Base-by-base conservation (phyloP, 176 grass and related monocot genomes). In the Hordeum marinum region DNA sequence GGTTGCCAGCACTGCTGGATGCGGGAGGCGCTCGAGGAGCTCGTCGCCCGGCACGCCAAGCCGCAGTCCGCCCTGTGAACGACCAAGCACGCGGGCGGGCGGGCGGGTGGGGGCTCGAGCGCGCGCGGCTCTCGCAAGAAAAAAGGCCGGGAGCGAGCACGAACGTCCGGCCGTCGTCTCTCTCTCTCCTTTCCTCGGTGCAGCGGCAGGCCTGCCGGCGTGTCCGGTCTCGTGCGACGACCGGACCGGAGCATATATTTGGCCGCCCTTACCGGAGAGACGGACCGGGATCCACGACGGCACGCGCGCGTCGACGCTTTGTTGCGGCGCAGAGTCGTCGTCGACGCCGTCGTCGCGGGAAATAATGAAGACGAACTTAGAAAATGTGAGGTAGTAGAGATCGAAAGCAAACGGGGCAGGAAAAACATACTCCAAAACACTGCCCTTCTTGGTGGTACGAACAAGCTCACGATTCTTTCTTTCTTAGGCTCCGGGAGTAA, bases 1-100 rank as follows among this genome's bases (percentile, higher is more conserved):
- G 93, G 88, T 1, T 99, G 96, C 91, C 82, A 90, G 55, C 93
- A 95, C 85, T 31, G 61, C 14, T 99, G 96, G 96, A 99, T 99
- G 96, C 87, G 68, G 20, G 96, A 96, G 42, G 93, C 96, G 46
- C 85, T 99, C 5, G 75, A 99, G 37, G 43, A 8, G 85, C 85
- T 99, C 71, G 93, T 99, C 18, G 34, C 83, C 0, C 87, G 89
- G 62, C 76, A 77, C 70, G 63, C 76, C 36, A 84, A 41, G 81
- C 80, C 60, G 67, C 85, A 74, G 68, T 90, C 85, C 1, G 85
- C 89, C 2, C 76, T 90, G 46, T 90, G 82, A 89, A 17, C 5
- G 0, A 20, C 18, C 37, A 10, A 6, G 13, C 36, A 18, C 9
- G 4, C 21, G 37, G 36, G 39, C 40, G 26, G 37, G 13, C 9